phyloP scores from a whole-genome alignment of 441 rosid genomes.

The Erodium texanum region DNA sequence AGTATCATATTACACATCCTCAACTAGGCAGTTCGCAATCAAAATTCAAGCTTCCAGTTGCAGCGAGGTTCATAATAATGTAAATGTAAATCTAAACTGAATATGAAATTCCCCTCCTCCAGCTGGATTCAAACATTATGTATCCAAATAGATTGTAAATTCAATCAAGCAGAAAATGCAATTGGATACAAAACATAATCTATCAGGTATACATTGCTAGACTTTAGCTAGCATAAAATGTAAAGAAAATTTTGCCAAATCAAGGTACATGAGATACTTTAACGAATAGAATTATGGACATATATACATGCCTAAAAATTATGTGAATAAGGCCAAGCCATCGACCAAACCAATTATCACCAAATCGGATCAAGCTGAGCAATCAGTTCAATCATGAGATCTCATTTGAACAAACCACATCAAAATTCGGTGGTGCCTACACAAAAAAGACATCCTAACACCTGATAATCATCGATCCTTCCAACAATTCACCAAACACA shows the following conservation, averaged over 20 bases:
- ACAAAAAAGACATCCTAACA: slow-evolving; percentile 15
- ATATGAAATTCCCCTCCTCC: background rate
- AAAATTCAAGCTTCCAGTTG: background rate
- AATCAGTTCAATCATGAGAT: slow-evolving; percentile 31
- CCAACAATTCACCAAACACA: slow-evolving; percentile 11
- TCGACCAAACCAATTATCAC: background rate
- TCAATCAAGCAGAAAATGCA: slow-evolving; percentile 6
- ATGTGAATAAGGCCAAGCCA: slow-evolving; percentile 5
- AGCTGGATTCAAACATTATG: background rate
- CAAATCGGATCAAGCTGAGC: slow-evolving; percentile 28
- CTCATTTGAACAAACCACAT: slow-evolving; percentile 18
- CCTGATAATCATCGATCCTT: slow-evolving; percentile 5
- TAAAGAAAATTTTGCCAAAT: too few species aligned
- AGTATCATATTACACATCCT: slow-evolving; percentile 11
- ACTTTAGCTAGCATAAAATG: too few species aligned
- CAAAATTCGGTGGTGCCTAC: slow-evolving; percentile 20
- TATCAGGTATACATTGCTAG: background rate
- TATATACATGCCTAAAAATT: background rate
- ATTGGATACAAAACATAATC: background rate
- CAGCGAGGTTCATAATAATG: background rate
- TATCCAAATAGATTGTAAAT: background rate
- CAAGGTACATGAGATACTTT: background rate
- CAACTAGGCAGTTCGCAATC: slow-evolving; percentile 6
- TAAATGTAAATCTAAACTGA: background rate
- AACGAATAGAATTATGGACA: background rate